Evolutionary conservation across 2,329 filamentous ascomycete genomes (phyloP).

Genomic region (Colletotrichum euphorbiae): DNA sequence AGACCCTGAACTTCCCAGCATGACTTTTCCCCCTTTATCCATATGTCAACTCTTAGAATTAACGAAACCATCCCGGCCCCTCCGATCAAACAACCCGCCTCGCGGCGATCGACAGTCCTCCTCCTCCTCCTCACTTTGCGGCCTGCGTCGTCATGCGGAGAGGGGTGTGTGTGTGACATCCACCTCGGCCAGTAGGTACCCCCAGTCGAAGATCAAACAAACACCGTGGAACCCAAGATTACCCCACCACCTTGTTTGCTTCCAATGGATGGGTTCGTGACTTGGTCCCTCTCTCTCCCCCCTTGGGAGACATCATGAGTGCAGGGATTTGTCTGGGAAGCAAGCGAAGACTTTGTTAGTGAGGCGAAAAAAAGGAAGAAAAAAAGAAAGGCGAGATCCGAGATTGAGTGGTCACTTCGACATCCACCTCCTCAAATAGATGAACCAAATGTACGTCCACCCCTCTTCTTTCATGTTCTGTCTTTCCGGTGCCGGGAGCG

Average conservation of each 20-base stretch:
- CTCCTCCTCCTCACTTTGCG: conserved; percentile 29
- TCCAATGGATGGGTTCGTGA: neutral
- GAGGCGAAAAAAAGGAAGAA: neutral
- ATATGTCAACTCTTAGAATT: conserved; percentile 2
- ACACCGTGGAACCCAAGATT: neutral
- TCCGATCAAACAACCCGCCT: conserved; percentile 34
- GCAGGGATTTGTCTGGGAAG: neutral
- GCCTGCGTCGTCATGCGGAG: conserved; percentile 29
- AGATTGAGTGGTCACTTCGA: conserved; percentile 1
- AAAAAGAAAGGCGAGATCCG: conserved; percentile 14
- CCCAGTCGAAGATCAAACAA: conserved; percentile 36
- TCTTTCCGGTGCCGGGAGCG: neutral
- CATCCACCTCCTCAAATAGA: conserved; percentile 28
- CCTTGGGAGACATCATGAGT: neutral
- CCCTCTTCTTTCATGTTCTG: neutral
- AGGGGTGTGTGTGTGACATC: neutral
- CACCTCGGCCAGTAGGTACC: conserved; percentile 7
- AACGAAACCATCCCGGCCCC: conserved; percentile 9
- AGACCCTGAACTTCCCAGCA: neutral
- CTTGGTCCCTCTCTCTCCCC: neutral
- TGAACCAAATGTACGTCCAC: conserved; percentile 25
- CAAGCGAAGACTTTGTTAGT: neutral
- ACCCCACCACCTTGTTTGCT: conserved; percentile 10
- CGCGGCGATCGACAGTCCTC: conserved; percentile 19
- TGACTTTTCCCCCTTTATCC: neutral